These are phyloP conservation scores for Tolypocladium amazonense DNA, from an alignment of 2,329 filamentous ascomycete genomes.

Conservation along the genomic window DNA sequence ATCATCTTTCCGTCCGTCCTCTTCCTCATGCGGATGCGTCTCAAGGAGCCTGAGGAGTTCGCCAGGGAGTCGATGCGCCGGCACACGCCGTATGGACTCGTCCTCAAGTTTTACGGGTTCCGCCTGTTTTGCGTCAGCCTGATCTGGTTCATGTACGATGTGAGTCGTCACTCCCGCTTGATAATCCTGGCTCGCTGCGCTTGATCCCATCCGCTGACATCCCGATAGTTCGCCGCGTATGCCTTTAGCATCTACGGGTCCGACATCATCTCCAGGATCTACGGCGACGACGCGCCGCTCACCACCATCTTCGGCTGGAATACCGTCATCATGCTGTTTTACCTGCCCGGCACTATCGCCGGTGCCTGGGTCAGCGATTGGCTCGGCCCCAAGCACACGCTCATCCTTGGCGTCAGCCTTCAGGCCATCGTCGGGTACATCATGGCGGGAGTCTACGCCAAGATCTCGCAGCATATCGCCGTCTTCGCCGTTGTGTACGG, in stretches of 20 bases:
- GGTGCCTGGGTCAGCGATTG: constrained; percentile 71
- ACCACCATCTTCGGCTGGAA: constrained; percentile 83
- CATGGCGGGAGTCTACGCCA: constrained; percentile 71
- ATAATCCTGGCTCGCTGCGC: background rate
- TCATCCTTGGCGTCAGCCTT: constrained; percentile 57
- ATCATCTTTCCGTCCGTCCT: constrained; percentile 66
- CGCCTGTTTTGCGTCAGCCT: constrained; percentile 58
- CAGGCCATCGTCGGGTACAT: constrained; percentile 79
- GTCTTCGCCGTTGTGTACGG: constrained; percentile 26
- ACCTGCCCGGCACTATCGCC: constrained; percentile 69
- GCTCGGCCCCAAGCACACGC: constrained; percentile 66
- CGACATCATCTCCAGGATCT: constrained; percentile 58
- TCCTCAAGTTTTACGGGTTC: constrained; percentile 59
- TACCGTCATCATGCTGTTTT: constrained; percentile 79
- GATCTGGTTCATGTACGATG: constrained; percentile 81
- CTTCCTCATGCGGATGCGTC: constrained; percentile 58
- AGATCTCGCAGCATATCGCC: constrained; percentile 45
- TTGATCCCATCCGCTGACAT: background rate
- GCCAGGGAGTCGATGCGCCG: constrained; percentile 57
- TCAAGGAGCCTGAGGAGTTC: constrained; percentile 73
- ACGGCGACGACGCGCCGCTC: constrained; percentile 47
- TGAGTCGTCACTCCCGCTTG: constrained; percentile 20
- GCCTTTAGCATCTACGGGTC: constrained; percentile 80
- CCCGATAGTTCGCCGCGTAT: constrained; percentile 59
- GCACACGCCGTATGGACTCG: constrained; percentile 44